These are phyloP conservation scores for Lophiotrema nucula DNA, from an alignment of 495 filamentous ascomycete species.

Conservation along the genomic window DNA sequence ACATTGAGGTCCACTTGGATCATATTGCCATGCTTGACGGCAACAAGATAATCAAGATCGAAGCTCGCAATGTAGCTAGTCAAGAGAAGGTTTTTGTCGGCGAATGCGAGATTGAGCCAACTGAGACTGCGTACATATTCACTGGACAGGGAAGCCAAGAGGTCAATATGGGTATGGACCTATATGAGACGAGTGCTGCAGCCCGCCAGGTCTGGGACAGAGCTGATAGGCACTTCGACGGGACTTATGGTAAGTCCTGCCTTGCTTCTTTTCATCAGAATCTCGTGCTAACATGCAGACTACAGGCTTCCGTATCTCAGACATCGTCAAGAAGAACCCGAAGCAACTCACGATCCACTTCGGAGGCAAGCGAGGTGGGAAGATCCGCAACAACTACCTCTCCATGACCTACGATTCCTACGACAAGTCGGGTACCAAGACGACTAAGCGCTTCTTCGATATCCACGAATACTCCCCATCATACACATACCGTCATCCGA, in stretches of 20 bases:
- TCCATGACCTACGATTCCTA: constrained; percentile 29
- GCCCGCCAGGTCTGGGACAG: constrained; percentile 45
- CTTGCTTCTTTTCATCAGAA: background rate
- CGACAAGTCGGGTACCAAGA: constrained; percentile 8
- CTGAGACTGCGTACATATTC: constrained; percentile 46
- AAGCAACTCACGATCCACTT: constrained; percentile 46
- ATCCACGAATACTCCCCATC: constrained; percentile 35
- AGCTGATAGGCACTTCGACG: constrained; percentile 41
- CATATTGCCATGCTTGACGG: constrained; percentile 45
- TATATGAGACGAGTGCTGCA: constrained; percentile 39
- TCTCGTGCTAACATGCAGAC: background rate
- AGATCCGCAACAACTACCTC: constrained; percentile 44
- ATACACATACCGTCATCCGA: constrained; percentile 40
- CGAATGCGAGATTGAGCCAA: constrained; percentile 44
- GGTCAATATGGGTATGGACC: constrained; percentile 47
- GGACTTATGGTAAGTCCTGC: constrained; percentile 40
- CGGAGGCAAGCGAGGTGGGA: constrained; percentile 41
- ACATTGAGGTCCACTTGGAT: constrained; percentile 35
- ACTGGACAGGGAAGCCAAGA: constrained; percentile 49
- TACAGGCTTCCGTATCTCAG: constrained; percentile 42
- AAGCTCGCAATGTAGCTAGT: constrained; percentile 33
- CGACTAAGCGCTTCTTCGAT: constrained; percentile 15
- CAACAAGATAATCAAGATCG: constrained; percentile 37
- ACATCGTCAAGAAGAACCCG: constrained; percentile 46
- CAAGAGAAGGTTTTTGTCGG: constrained; percentile 39